A percentile compares a stretch with the other conserved stretches of the same genome.
Evolutionary conservation across 2,329 filamentous ascomycete species (phyloP).

Genomic region (Aspergillus fumigatus): DNA sequence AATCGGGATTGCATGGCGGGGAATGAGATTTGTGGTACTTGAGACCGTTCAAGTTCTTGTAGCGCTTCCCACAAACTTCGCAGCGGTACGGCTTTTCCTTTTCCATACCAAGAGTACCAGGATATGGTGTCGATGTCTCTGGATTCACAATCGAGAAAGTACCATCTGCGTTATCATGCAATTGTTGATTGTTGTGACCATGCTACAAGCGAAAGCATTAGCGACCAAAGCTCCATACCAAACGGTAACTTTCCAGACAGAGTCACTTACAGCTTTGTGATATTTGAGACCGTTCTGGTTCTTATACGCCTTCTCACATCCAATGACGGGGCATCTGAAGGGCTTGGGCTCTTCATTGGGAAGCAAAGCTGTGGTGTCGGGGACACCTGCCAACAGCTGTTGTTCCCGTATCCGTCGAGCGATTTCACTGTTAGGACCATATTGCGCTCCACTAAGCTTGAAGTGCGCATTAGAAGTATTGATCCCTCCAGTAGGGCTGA

Average conservation of each 20-base stretch:
- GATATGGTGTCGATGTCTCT: slow-evolving; percentile 88
- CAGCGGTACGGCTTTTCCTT: slow-evolving; percentile 99
- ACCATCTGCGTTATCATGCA: slow-evolving; percentile 94
- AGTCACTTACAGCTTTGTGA: slow-evolving; percentile 58
- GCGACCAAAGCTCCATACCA: slow-evolving; percentile 10
- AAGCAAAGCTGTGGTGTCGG: slow-evolving; percentile 43
- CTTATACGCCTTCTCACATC: slow-evolving; percentile 99
- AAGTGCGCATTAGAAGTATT: slow-evolving; percentile 65
- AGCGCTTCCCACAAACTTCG: slow-evolving; percentile 93
- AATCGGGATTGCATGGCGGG: slow-evolving; percentile 82
- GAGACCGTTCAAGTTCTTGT: slow-evolving; percentile 97
- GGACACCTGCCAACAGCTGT: slow-evolving; percentile 56
- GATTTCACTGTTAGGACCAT: slow-evolving; percentile 71
- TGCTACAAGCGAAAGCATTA: slow-evolving; percentile 49
- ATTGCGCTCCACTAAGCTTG: slow-evolving; percentile 70
- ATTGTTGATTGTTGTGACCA: slow-evolving; percentile 91
- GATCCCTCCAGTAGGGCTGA: slow-evolving; percentile 74
- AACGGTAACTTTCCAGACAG: slow-evolving; percentile 22
- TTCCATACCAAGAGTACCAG: slow-evolving; percentile 97
- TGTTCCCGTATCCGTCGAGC: slow-evolving; percentile 62
- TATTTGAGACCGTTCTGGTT: slow-evolving; percentile 99
- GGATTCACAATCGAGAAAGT: slow-evolving; percentile 98
- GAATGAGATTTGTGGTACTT: slow-evolving; percentile 92
- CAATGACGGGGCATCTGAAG: slow-evolving; percentile 95
- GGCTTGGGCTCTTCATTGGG: slow-evolving; percentile 90